Base-by-base conservation (phyloP, 768 basidiomycete species). In the Tephrocybe sp. region DNA sequence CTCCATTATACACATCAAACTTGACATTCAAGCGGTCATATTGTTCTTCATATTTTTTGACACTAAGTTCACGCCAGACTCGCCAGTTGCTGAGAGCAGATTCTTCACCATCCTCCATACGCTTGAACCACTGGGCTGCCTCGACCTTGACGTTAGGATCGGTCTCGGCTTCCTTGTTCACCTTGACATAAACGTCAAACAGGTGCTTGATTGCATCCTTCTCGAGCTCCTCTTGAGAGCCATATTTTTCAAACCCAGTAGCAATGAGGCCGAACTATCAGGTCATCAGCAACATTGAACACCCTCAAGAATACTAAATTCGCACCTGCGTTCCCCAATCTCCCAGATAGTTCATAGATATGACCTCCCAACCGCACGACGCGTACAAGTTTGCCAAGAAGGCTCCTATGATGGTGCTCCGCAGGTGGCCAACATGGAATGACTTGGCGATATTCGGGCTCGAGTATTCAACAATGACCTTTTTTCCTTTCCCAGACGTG, bases 401-500 rank as follows among this genome's bases (percentile, higher is more conserved):
- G 0, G 91, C 87, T n/a, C 95, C 95, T 62, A 98, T 95, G 66
- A 99, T 99, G n/a, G 95, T 99, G 46, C 91, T 94, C 31, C 95
- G 81, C 52, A 98, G 71, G 68, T 98, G 95, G 12, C 95, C 97
- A 45, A 97, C 94, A 59, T 99, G 95, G 82, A 98, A 98, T 4
- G 88, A 87, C 65, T 99, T 99, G 16, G 95, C 95, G 58, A 98
- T 97, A 63, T 99, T 98, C 13, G 94, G 94, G 2, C 90, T 91
- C 1, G 93, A 97, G 68, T 91, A 98, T 68, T 98, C 95, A 61
- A 95, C 78, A 57, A 95, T 65, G 53, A 89, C 70, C 42, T 82
- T 90, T 71, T 97, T 94, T 10, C 93, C 93, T 38, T 77, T 73
- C 4, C 91, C 92, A 3, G 74, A 71, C 23, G 73, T 71, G 65